Evolutionary conservation across 2,329 filamentous ascomycete genomes (phyloP), one percentile per base, ranked within the genome.

Genomic region (Chrysosporium keratinophilum): DNA sequence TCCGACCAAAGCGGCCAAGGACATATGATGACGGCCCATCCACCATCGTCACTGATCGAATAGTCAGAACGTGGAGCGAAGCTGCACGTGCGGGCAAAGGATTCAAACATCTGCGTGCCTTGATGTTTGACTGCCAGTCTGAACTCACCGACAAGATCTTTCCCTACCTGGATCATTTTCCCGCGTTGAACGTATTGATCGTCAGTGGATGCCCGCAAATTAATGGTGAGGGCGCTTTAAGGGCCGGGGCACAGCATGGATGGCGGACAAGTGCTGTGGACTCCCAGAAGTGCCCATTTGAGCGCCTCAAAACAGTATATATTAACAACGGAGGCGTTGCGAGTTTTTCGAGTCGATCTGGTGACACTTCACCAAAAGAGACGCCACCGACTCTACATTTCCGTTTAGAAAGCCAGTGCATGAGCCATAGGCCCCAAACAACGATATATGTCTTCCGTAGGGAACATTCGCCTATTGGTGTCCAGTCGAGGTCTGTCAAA

Each of bases 1-100:
- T 65, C 10, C 44, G 9, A 11, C 43, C 14, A 40, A 46, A 41
- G 1, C 55, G 56, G 5, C 57, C 60, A 17, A 15, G 11, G 14
- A 17, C 20, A 2, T 5, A 42, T 35, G 10, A 31, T 11, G 59
- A 61, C 10, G 54, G 47, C 45, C 41, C 57, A 5, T 31, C 55
- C 31, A 60, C 61, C 1, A 55, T 58, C 7, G 56, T 74, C 34
- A 67, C 65, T 50, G 68, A 74, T 56, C 65, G 72, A 3, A 61
- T 74, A 19, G 54, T 74, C 19, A 65, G 67, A 52, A 65, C 66
- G 12, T 75, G 72, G 72, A 59, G 67, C 20, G 72, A 75, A 47
- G 58, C 69, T 48, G 65, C 64, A 6, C 53, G 59, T 31, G 56
- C 59, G 2, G 57, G 63, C 6, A 59, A 59, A 9, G 67, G 67